Conservation (phyloP, 176 grass and related monocot genomes). For the Hyparrhenia diplandra region DNA sequence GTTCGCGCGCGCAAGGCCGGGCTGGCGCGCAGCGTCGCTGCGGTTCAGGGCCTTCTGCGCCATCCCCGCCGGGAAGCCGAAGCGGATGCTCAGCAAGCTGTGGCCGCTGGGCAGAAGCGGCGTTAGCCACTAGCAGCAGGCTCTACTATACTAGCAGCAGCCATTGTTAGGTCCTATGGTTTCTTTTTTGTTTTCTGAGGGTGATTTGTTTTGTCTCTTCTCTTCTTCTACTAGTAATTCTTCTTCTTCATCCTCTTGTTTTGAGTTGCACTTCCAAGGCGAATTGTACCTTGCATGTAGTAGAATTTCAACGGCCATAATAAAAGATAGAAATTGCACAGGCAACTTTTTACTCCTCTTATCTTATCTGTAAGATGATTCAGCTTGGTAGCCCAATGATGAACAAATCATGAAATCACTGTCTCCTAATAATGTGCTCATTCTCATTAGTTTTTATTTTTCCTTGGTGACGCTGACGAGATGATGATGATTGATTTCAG, state of each 20-base stretch:
- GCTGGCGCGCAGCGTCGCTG: conserved; percentile 63
- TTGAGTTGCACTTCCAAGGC: not conserved
- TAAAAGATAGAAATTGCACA: conserved; percentile 34
- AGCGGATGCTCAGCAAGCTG: conserved; percentile 74
- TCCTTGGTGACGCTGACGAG: not conserved
- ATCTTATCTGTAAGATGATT: not conserved
- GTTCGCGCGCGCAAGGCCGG: conserved; percentile 59
- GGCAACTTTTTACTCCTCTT: not conserved
- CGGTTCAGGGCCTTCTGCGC: conserved; percentile 79
- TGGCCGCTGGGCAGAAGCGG: conserved; percentile 68
- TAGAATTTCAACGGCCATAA: conserved; percentile 23
- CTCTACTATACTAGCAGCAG: no score
- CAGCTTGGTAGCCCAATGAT: not conserved
- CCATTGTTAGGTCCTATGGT: not conserved
- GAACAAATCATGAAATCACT: not conserved
- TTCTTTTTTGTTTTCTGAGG: not conserved
- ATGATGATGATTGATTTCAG: not conserved
- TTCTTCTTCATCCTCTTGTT: not conserved
- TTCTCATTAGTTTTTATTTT: no score
- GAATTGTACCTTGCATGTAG: conserved; percentile 35
- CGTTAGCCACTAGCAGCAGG: conserved; percentile 16
- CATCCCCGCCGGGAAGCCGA: conserved; percentile 72
- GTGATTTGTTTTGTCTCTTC: conserved; percentile 18
- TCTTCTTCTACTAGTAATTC: not conserved
- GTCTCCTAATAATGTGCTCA: not conserved